Base-by-base conservation (phyloP, 306 rosid species). In the Gleditsia sinensis region DNA sequence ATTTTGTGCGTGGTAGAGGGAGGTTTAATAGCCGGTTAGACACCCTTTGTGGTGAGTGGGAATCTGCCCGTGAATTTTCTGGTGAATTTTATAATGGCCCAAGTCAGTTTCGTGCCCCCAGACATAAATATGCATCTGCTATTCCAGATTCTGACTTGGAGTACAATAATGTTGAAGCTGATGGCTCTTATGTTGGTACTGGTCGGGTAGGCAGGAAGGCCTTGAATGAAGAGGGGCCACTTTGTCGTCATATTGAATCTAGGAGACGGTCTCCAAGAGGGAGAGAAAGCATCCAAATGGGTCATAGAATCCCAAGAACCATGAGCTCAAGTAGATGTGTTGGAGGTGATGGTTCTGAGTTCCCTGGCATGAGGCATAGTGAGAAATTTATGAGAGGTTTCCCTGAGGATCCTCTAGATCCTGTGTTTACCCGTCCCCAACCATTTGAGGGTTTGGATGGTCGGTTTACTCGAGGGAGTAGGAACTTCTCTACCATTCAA, bases 191-290 rank as follows among this genome's bases (percentile, higher is more conserved):
- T 87, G 82, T 80, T 72, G 81, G 82, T 71, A 71, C 86, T 81
- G 90, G 89, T 76, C 89, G 89, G 40, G 80, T 89, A 40, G 88
- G 96, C 23, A 86, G 98, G 86, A 87, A 88, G 70, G 77, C 83
- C 23, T 43, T 86, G 78, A 87, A 83, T 77, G 96, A 83, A 76
- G 94, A 81, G 32, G 78, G 83, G 24, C 80, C 90, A 7, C 20
- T 78, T 20, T 67, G 69, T 60, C 87, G 72, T n/a, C 89, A 81
- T 61, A 79, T 90, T 23, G 82, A 90, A 61, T 75, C 90, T 37
- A 88, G 98, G 88, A 84, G 97, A 73, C 80, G 90, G 51, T 91
- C 98, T 53, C 93, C 96, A 7, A 84, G 86, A 72, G 89, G 83
- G 28, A 81, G 83, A 73, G 88, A 85, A 61, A 81, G 84, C 61